Percentiles rank a stretch among this genome's conserved stretches.
phyloP scores from a whole-genome alignment of 2,329 filamentous ascomycete genomes.

The Pyricularia sp. region DNA sequence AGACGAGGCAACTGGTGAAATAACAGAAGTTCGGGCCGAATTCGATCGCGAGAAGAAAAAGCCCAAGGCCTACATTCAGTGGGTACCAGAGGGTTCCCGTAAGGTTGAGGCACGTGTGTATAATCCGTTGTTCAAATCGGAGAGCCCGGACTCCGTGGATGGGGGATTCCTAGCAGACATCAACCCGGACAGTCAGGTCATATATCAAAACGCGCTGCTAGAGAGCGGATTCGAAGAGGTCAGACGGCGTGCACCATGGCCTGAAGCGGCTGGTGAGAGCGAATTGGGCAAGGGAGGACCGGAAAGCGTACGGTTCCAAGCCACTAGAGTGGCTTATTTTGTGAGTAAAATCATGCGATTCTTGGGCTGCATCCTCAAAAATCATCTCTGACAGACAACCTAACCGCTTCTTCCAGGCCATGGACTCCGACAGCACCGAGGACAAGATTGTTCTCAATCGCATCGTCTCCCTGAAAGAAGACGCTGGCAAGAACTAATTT shows the following conservation, averaged over 20 bases:
- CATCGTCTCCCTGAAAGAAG: slow-evolving; percentile 86
- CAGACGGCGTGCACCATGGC: slow-evolving; percentile 59
- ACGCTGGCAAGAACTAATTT: slow-evolving; percentile 47
- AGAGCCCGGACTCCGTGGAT: slow-evolving; percentile 63
- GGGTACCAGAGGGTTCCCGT: slow-evolving; percentile 61
- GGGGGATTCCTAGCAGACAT: slow-evolving; percentile 76
- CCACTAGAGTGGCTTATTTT: slow-evolving; percentile 78
- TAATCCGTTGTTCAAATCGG: slow-evolving; percentile 74
- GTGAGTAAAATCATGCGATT: slow-evolving; percentile 22
- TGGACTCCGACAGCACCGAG: slow-evolving; percentile 66
- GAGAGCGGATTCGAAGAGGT: slow-evolving; percentile 78
- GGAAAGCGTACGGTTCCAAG: slow-evolving; percentile 81
- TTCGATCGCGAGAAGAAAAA: slow-evolving; percentile 60
- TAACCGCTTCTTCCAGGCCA: slow-evolving; percentile 14
- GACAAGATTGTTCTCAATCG: slow-evolving; percentile 81
- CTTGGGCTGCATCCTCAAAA: background rate
- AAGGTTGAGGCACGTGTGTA: slow-evolving; percentile 67
- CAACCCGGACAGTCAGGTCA: slow-evolving; percentile 68
- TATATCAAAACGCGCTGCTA: slow-evolving; percentile 67
- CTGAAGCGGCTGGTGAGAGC: slow-evolving; percentile 60
- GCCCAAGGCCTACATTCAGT: slow-evolving; percentile 79
- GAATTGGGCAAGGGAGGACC: slow-evolving; percentile 48
- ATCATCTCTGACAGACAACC: background rate
- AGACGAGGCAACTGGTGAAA: slow-evolving; percentile 37
- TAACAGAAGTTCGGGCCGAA: slow-evolving; percentile 49